These are phyloP conservation scores for Candida incommunis DNA, from an alignment of 805 yeast genomes.

Conservation along the genomic window DNA sequence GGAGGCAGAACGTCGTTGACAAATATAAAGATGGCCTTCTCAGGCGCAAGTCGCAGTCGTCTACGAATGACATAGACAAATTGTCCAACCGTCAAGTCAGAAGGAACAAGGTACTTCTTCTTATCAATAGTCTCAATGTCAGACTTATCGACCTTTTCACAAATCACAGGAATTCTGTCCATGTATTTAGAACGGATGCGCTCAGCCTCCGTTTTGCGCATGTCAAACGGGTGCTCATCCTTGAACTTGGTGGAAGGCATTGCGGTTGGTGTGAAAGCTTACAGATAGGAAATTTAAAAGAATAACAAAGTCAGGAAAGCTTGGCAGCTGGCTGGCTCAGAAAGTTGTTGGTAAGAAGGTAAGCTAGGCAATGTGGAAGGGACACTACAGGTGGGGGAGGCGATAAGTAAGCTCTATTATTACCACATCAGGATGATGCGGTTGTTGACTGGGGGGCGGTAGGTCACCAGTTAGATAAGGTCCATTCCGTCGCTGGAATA, in stretches of 20 bases:
- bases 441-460: neutral
- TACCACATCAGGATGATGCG: neutral
- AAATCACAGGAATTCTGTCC: conserved; percentile 91
- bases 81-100: conserved; percentile 93
- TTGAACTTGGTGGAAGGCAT: conserved; percentile 38
- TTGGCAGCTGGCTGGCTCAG: neutral
- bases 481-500: neutral
- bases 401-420: neutral
- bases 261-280: neutral
- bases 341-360: neutral
- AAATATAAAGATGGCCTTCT: conserved; percentile 94
- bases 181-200: conserved; percentile 79
- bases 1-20: conserved; percentile 96
- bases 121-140: conserved; percentile 95
- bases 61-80: conserved; percentile 95
- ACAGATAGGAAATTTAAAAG: neutral
- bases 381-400: too few species aligned
- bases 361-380: too few species aligned
- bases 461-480: neutral
- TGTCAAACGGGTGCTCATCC: conserved; percentile 91
- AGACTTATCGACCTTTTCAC: conserved; percentile 93
- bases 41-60: conserved; percentile 89
- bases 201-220: conserved; percentile 88
- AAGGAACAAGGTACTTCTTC: conserved; percentile 91
- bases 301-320: too few species aligned